phyloP scores from a whole-genome alignment of 306 rosid species.

The Carpinus viminea region DNA sequence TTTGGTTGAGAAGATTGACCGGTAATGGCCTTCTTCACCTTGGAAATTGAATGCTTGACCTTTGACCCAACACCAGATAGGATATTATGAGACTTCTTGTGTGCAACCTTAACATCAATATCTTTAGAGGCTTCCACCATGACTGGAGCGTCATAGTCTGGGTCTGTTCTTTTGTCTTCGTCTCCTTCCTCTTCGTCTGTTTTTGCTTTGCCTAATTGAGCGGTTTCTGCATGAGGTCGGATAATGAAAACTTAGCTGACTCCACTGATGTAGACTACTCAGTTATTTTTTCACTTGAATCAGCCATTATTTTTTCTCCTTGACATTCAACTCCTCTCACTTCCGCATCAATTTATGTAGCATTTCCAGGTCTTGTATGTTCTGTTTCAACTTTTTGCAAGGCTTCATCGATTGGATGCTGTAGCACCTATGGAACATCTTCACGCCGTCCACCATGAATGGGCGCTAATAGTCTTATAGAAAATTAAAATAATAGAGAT shows the following conservation, averaged over 20 bases:
- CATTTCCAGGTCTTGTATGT: constrained; percentile 11
- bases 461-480: too few species aligned
- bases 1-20: constrained; percentile 65
- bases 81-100: constrained; percentile 61
- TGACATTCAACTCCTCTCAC: constrained; percentile 19
- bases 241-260: constrained; percentile 2
- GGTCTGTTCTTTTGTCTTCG: constrained; percentile 12
- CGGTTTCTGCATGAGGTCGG: constrained; percentile 30
- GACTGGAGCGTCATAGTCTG: constrained; percentile 31
- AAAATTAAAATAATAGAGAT: too few species aligned
- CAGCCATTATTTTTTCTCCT: constrained; percentile 5
- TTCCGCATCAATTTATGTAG: constrained; percentile 16
- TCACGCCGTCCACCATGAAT: too few species aligned
- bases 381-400: constrained; percentile 4
- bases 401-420: constrained; percentile 18
- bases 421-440: constrained; percentile 5
- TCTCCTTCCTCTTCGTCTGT: constrained; percentile 30
- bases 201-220: constrained; percentile 13
- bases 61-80: constrained; percentile 68
- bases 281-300: constrained; percentile 13
- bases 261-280: constrained; percentile 17
- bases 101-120: constrained; percentile 34
- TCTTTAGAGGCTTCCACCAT: constrained; percentile 44
- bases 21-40: constrained; percentile 68
- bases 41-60: constrained; percentile 76